These are phyloP conservation scores for Oxytropis ochrocephala DNA, from an alignment of 306 rosid species.

Conservation along the genomic window DNA sequence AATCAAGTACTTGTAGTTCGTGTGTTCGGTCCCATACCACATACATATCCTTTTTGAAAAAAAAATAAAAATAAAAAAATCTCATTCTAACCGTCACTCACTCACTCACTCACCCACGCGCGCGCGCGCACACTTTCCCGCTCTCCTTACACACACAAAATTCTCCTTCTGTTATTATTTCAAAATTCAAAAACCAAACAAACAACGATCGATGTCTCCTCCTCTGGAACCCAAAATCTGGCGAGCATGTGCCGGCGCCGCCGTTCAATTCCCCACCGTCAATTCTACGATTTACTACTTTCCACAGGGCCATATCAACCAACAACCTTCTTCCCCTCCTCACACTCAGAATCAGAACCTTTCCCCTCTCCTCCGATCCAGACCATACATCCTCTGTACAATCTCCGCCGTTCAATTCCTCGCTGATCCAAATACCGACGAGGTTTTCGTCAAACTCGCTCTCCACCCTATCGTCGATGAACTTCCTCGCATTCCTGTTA, in stretches of 20 bases:
- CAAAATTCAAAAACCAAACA: background rate
- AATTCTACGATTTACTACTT: slow-evolving; percentile 71
- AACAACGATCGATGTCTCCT: slow-evolving; percentile 8
- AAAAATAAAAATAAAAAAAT: too few relatives aligned
- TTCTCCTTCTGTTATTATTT: too few relatives aligned
- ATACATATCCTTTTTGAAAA: too few relatives aligned
- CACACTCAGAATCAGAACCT: slow-evolving; percentile 10
- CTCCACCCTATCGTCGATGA: slow-evolving; percentile 31
- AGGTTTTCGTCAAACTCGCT: slow-evolving; percentile 43
- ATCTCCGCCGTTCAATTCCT: slow-evolving; percentile 25
- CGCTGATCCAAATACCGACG: slow-evolving; percentile 49
- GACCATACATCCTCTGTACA: slow-evolving; percentile 33
- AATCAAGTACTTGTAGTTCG: too few relatives aligned
- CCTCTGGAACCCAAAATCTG: slow-evolving; percentile 39
- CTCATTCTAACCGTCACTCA: background rate
- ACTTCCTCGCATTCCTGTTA: background rate
- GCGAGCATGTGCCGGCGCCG: slow-evolving; percentile 50
- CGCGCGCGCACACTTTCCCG: too few relatives aligned
- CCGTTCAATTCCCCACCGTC: slow-evolving; percentile 32
- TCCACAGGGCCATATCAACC: slow-evolving; percentile 62
- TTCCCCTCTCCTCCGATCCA: slow-evolving; percentile 15
- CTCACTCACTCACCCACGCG: too few relatives aligned
- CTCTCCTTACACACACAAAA: too few relatives aligned
- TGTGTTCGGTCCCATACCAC: too few relatives aligned
- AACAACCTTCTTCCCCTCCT: slow-evolving; percentile 13